Base-by-base conservation (phyloP, 1,284 basidiomycete species). In the Agaricales sp. region DNA sequence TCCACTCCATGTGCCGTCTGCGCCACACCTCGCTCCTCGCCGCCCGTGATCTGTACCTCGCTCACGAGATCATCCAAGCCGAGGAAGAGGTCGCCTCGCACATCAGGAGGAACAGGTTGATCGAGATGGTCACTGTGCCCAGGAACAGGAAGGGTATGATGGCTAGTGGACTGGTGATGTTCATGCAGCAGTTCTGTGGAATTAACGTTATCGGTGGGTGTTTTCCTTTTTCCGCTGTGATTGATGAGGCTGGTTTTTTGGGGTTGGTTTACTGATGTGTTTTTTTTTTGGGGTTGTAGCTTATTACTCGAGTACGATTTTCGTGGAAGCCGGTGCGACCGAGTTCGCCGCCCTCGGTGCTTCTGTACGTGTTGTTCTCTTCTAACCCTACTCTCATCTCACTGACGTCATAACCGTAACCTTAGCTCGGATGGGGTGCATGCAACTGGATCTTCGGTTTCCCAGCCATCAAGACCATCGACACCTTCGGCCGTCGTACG, bases 301-400 rank as follows among this genome's bases (percentile, higher is more conserved):
- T 1, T 87, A 82, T 64, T 85, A 85, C 60, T 81, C 78, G 1
- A 81, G 82, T 1, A 76, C 76, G 8, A 73, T 90, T 52, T 89
- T 90, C 67, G 52, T 63, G 2, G 45, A 72, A 0, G 80, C 81
- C 1, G 80, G 81, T 1, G 75, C 75, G 56, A 62, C 63, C 0
- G 56, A 63, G 2, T 66, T 65, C 35, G 58, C 71, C 1, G 75
- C 83, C 0, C 66, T 90, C 22, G 66, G 77, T 26, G 80, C 82
- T 0, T 86, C 86, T 6, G 26, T 30, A 30, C 26, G 26, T 30
- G 26, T 30, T 14, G 6, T 30, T 14, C 6, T 30, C 14, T 14
- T 14, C 6, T 30, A 30, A 14, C 14, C 6, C 26, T 30, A 14
- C 14, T 30, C 26, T 14, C 6, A 30, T 30, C 6, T 6, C 6